Evolutionary conservation across 768 basidiomycete species (phyloP), one percentile per base, ranked within the genome.

Genomic region (Lactifluus piperatus): DNA sequence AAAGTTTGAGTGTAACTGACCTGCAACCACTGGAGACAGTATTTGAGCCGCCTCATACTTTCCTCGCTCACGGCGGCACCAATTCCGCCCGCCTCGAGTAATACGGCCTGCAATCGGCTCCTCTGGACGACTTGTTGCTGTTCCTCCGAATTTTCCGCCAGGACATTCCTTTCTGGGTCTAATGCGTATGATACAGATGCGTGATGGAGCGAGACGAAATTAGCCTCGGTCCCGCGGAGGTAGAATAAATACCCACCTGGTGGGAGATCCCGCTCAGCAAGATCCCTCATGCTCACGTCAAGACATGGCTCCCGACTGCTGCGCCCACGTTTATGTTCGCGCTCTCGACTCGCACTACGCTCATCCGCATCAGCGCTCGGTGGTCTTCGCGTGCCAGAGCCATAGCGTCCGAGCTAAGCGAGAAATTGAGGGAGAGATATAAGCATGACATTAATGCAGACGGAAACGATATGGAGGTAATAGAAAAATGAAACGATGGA

Each of bases 51-150:
- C 56, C 88, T 77, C 87, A 95, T 88, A 67, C 85, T 92, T 71
- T 94, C 93, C 62, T 94, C 91, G 70, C 91, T 92, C 32, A 94
- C 76, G 8, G 93, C 92, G 0, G 89, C 91, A 57, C 91, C 81
- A 34, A 95, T 76, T 0, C 92, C 92, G 14, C 92, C 91, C 2
- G 91, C 92, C 71, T 94, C 92, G 24, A 87, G 76, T 41, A 94
- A 73, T 27, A 94, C 80, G 0, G 86, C 81, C 65, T 93, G 91
- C 91, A 89, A 92, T 43, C 88, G 76, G 70, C 87, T 87, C n/a
- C 91, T 79, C 49, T 81, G 81, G 0, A 79, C 81, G 10, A 89
- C 81, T 67, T 85, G 80, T 24, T 77, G 77, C 30, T 63, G 63
- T 32, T 78, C 74, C 32, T 73, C 66, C 4, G 68, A 62, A 34